These are phyloP conservation scores for Fusarium secorum DNA, from an alignment of 2,329 filamentous ascomycete species.

Conservation along the genomic window DNA sequence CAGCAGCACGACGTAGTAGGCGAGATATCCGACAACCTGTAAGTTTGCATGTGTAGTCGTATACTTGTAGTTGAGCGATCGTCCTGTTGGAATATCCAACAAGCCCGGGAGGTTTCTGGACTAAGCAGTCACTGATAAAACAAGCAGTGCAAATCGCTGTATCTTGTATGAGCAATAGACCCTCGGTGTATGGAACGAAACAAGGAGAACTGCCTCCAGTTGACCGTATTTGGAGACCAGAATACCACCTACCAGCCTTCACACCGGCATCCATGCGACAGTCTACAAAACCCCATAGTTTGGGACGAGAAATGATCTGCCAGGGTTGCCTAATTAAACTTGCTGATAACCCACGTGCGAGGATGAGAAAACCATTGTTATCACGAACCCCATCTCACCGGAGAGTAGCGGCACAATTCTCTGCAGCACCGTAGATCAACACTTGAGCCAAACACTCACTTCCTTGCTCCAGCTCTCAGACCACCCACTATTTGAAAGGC, in stretches of 20 bases:
- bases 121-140: not conserved
- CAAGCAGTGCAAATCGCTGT: not conserved
- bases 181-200: not conserved
- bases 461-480: conserved; percentile 6
- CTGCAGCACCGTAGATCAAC: not conserved
- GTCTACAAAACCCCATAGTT: not conserved
- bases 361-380: not conserved
- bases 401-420: not conserved
- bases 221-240: not conserved
- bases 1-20: not conserved
- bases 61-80: not conserved
- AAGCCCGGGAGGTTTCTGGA: not conserved
- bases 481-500: conserved; percentile 3
- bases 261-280: not conserved
- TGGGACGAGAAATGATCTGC: not conserved
- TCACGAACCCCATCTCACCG: not conserved
- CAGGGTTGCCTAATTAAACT: not conserved
- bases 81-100: not conserved
- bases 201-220: not conserved
- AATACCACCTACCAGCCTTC: not conserved
- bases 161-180: not conserved
- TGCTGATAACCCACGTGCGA: not conserved
- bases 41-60: not conserved
- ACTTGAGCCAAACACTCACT: not conserved
- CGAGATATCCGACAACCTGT: not conserved